Percentiles rank a stretch among this genome's conserved stretches.
phyloP scores from a whole-genome alignment of 306 rosid genomes.

The Sphenostylis stenocarpa region DNA sequence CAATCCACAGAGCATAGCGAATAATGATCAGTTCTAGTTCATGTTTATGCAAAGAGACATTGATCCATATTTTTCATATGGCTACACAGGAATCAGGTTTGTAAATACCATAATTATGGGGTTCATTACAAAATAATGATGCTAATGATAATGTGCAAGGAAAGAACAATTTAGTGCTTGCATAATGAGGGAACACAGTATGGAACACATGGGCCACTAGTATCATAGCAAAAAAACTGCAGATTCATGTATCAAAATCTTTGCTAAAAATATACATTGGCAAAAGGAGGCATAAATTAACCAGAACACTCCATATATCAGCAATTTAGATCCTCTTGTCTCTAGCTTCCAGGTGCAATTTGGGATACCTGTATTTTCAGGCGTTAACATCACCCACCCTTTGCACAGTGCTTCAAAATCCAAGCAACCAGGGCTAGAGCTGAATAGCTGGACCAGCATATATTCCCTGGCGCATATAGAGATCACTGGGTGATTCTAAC shows the following conservation, averaged over 20 bases:
- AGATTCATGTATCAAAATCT: background rate
- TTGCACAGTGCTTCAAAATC: background rate
- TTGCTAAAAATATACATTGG: conserved; percentile 1
- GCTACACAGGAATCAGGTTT: too few relatives aligned
- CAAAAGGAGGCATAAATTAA: background rate
- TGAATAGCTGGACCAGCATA: conserved; percentile 77
- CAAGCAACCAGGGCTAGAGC: conserved; percentile 38
- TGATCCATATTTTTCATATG: too few relatives aligned
- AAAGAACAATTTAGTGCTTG: background rate
- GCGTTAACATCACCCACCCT: conserved; percentile 10
- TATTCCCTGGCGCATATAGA: conserved; percentile 71
- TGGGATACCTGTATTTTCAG: background rate
- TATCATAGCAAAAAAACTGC: background rate
- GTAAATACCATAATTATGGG: background rate
- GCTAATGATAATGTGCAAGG: background rate
- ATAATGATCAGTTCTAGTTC: too few relatives aligned
- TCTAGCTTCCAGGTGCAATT: background rate
- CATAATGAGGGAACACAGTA: background rate
- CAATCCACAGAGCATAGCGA: too few relatives aligned
- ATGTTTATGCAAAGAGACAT: too few relatives aligned
- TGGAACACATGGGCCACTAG: background rate
- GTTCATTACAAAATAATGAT: background rate
- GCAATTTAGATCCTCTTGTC: conserved; percentile 6
- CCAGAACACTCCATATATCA: background rate
- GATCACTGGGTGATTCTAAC: conserved; percentile 64